Percentiles rank a stretch among this genome's conserved stretches.
Evolutionary conservation across 805 yeast species (phyloP).

Genomic region (Crinitomyces ghanaensis): DNA sequence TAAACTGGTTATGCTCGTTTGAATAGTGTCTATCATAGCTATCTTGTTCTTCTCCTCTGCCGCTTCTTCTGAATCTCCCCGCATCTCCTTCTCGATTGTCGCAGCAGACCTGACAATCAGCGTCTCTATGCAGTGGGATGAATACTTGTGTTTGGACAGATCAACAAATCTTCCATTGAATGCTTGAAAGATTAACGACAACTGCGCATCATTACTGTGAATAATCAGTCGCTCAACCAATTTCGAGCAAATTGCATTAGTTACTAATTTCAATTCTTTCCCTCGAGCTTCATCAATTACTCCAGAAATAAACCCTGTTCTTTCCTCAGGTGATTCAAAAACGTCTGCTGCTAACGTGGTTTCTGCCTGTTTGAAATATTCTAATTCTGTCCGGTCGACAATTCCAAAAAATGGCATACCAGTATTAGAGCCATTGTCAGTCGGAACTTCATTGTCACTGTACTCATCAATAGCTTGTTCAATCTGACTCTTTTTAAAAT

Average conservation of each 20-base stretch:
- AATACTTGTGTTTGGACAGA: slow-evolving; percentile 74
- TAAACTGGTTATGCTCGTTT: slow-evolving; percentile 44
- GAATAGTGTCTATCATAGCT: not conserved
- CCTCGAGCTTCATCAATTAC: slow-evolving; percentile 80
- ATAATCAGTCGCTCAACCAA: slow-evolving; percentile 78
- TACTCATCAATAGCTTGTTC: too few species aligned
- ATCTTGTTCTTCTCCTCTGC: slow-evolving; percentile 1
- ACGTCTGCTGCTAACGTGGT: slow-evolving; percentile 72
- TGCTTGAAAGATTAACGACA: slow-evolving; percentile 51
- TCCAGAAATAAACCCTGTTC: slow-evolving; percentile 57
- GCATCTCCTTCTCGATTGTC: slow-evolving; percentile 59
- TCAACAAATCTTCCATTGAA: slow-evolving; percentile 68
- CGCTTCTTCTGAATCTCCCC: slow-evolving; percentile 21
- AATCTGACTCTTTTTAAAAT: too few species aligned
- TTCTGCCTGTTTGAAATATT: slow-evolving; percentile 89
- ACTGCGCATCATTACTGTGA: slow-evolving; percentile 49
- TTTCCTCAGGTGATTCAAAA: slow-evolving; percentile 63
- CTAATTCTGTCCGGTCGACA: slow-evolving; percentile 72
- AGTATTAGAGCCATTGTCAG: too few species aligned
- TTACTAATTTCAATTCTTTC: slow-evolving; percentile 81
- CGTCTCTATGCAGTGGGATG: slow-evolving; percentile 90
- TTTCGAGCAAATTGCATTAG: slow-evolving; percentile 91
- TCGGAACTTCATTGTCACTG: too few species aligned
- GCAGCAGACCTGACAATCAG: slow-evolving; percentile 65
- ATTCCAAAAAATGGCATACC: slow-evolving; percentile 92